Evolutionary conservation across 345 rosid species (phyloP).

Genomic region (Populus deltoides): DNA sequence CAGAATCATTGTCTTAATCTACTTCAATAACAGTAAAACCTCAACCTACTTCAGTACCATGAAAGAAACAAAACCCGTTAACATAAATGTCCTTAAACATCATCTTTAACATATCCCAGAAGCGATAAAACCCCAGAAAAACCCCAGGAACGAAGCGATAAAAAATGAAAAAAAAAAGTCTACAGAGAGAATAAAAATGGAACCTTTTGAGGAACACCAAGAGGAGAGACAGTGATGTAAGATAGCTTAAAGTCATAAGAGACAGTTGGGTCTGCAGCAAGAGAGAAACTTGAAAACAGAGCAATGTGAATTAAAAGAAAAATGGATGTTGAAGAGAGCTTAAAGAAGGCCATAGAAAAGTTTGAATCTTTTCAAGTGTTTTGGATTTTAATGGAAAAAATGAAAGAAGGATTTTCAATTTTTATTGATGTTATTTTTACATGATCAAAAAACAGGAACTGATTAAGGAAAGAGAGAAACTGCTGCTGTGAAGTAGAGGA

Average conservation of each 20-base stretch:
- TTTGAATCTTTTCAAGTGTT: neutral
- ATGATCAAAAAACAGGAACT: neutral
- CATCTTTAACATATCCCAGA: constrained; percentile 2
- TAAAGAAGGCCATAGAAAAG: constrained; percentile 5
- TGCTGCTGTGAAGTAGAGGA: neutral
- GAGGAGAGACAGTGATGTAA: constrained; percentile 73
- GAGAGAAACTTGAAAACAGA: constrained; percentile 38
- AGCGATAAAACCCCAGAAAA: neutral
- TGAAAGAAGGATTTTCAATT: neutral
- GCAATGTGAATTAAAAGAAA: constrained; percentile 35
- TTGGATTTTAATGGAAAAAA: neutral
- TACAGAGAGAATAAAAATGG: neutral
- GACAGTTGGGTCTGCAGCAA: constrained; percentile 62
- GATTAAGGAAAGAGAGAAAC: neutral
- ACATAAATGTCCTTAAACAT: neutral
- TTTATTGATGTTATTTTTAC: neutral
- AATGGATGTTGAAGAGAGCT: constrained; percentile 11
- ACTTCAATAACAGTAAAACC: neutral
- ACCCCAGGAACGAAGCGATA: neutral
- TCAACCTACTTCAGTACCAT: neutral
- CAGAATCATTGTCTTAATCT: neutral
- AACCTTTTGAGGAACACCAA: constrained; percentile 89
- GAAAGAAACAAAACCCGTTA: neutral
- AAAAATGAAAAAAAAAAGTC: neutral
- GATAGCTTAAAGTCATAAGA: constrained; percentile 53